A percentile compares a stretch with the other conserved stretches of the same genome.
Evolutionary conservation across 805 yeast genomes (phyloP).

Genomic region (Ogataea sp.): DNA sequence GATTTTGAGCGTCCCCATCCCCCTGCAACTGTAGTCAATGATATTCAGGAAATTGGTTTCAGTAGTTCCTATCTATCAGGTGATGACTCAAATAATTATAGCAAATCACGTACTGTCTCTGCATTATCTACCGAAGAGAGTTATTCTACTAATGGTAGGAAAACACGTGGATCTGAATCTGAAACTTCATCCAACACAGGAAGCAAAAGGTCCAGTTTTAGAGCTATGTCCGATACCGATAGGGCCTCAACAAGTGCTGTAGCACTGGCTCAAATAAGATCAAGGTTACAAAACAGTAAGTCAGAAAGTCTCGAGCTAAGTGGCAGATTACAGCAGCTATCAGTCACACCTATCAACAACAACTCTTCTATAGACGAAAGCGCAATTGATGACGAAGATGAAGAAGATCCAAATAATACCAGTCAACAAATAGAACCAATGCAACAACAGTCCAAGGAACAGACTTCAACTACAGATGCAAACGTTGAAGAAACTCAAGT

Average conservation of each 20-base stretch:
- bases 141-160: not conserved
- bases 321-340: not conserved
- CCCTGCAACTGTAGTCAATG: too few species aligned
- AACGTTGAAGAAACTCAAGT: too few species aligned
- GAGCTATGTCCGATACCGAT: not conserved
- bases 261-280: not conserved
- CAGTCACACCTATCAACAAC: not conserved
- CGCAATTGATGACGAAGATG: conserved; percentile 18
- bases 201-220: conserved; percentile 1
- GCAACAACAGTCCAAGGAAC: too few species aligned
- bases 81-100: not conserved
- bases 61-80: not conserved
- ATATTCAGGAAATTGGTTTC: not conserved
- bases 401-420: conserved; percentile 8
- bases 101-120: not conserved
- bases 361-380: conserved; percentile 9
- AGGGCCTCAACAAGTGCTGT: not conserved
- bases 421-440: too few species aligned
- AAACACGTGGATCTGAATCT: too few species aligned
- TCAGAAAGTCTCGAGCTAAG: not conserved
- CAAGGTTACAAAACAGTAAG: not conserved
- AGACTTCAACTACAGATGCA: too few species aligned
- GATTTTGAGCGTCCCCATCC: not conserved
- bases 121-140: conserved; percentile 1
- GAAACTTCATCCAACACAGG: not conserved